Base-by-base conservation (phyloP, 495 filamentous ascomycete genomes). In the Talaromyces wortmannii region DNA sequence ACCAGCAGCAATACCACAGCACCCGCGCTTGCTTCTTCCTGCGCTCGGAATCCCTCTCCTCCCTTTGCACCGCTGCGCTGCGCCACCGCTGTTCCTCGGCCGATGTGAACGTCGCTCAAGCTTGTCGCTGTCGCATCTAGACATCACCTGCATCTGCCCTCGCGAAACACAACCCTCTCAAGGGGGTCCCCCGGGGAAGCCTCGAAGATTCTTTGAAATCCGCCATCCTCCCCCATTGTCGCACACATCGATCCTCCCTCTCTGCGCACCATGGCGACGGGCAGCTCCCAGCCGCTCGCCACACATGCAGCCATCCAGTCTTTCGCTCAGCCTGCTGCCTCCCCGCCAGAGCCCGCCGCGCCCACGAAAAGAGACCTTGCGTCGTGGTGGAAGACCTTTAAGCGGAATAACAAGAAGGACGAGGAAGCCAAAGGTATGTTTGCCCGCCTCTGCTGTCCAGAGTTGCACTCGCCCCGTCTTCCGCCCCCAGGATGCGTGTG, bases 341-440 rank as follows among this genome's bases (percentile, higher is more conserved):
- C 48, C 3, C 32, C 6, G 7, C 60, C 33, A 50, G 64, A 51
- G 57, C 59, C 63, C 54, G 84, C 87, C 40, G 83, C 86, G 8
- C 85, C 90, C 33, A 86, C 82, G 51, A 91, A 84, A 70, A 81
- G 88, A 63, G 89, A 95, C 62, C 75, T 95, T 54, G 85, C 89
- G 61, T 90, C 86, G 30, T 97, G 91, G 91, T 96, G 91, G 91
- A 91, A 86, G 71, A 80, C 82, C 49, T 96, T 97, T 74, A 90
- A 88, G 70, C 78, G 83, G 32, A 83, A 83, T 48, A 73, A 80
- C 12, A 86, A 85, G 65, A 85, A 85, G 64, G 87, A 91, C 59
- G 89, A 92, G 55, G 89, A 92, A 55, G 72, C 82, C 53, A 87
- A 90, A 78, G 87, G 88, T 92, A 84, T 65, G 70, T 23, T 23